These are phyloP conservation scores for Punica granatum DNA, from an alignment of 345 rosid genomes.

Conservation along the genomic window DNA sequence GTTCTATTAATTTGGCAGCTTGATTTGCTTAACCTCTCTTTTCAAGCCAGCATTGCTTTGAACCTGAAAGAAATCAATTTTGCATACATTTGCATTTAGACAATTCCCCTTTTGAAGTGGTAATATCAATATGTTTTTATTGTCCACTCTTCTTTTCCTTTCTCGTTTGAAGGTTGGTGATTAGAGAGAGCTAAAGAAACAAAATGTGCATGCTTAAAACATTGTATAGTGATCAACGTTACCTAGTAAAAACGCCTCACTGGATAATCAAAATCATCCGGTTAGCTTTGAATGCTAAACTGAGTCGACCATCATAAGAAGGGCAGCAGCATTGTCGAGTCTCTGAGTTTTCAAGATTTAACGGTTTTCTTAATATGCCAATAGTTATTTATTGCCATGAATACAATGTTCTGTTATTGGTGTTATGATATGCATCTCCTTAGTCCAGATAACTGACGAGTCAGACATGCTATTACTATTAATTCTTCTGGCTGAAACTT, in stretches of 20 bases:
- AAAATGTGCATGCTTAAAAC: not conserved
- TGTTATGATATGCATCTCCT: too few relatives aligned
- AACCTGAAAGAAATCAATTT: not conserved
- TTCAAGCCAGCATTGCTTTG: too few relatives aligned
- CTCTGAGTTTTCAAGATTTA: too few relatives aligned
- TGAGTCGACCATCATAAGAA: too few relatives aligned
- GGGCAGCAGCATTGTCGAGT: not conserved
- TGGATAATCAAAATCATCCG: not conserved
- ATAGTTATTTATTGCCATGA: too few relatives aligned
- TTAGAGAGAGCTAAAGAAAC: not conserved
- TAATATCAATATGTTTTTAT: not conserved
- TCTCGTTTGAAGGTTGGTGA: too few relatives aligned
- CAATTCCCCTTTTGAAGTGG: not conserved
- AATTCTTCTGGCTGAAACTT: not conserved
- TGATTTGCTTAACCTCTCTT: too few relatives aligned
- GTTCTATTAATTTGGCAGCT: too few relatives aligned
- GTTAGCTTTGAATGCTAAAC: not conserved
- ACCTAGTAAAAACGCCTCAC: not conserved
- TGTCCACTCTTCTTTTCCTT: not conserved
- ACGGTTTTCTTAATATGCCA: too few relatives aligned
- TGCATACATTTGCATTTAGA: not conserved
- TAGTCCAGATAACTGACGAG: not conserved
- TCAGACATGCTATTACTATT: not conserved
- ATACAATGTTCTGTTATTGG: too few relatives aligned
- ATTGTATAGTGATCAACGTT: not conserved